Evolutionary conservation across 768 basidiomycete genomes (phyloP), one percentile per base, ranked within the genome.

Genomic region (Trametes coccinea): DNA sequence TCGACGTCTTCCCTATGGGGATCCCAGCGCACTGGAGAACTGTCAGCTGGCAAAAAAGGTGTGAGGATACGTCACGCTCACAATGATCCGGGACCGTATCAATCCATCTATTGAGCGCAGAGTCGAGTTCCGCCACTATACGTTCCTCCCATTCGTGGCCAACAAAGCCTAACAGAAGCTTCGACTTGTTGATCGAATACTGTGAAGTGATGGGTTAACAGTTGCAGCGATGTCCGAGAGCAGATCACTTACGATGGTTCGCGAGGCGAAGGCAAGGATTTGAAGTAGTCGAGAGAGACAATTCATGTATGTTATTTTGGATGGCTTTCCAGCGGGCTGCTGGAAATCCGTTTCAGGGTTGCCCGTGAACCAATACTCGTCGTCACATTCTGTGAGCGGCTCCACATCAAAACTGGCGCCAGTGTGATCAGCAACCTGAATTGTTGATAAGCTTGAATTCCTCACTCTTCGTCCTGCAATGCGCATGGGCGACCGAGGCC

Each of bases 391-490:
- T 0, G 62, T 43, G 2, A 62, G 55, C 11, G 83, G 74, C 44
- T 90, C 89, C 4, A 87, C 75, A 64, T 92, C 90, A 64, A 89
- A 85, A 66, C 89, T 90, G 16, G 41, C 5, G 13, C 14, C 8
- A n/a, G n/a, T 43, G 41, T 5, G 41, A 14, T 22, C 22, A 22
- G 22, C 22, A n/a, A 16, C 7, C 41, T 43, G 5, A 13, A 43
- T n/a, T 22, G 14, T 13, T 5, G 14, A 5, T 43, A 4, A 27
- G 37, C 41, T 46, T 51, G 17, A 17, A 17, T 53, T 17, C 77
- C 84, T 64, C 67, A 85, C 84, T 90, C 89, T 68, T 88, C 88
- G 61, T 90, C 89, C 53, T 87, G 84, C 2, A 92, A 73, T 1
- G 81, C 81, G 66, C 85, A 82, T 1, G 87, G 84, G 13, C 90